Percentiles rank a stretch among this genome's conserved stretches.
These are phyloP conservation scores for Flammula alnicola DNA, from an alignment of 1,284 basidiomycete genomes.

Conservation along the genomic window DNA sequence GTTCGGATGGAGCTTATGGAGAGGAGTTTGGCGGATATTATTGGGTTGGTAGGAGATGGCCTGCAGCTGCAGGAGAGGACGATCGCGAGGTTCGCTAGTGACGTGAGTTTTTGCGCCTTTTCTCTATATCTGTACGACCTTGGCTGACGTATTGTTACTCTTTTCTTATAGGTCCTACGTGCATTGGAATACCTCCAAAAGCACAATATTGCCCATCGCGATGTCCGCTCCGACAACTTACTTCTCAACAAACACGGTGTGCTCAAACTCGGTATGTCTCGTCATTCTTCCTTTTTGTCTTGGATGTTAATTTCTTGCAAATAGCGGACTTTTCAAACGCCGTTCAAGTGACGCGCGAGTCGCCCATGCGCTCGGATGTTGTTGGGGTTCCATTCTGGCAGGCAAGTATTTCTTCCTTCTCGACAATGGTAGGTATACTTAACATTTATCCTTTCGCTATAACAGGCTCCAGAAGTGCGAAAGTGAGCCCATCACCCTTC, in stretches of 20 bases:
- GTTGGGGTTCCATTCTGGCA: slow-evolving; percentile 82
- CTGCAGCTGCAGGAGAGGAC: slow-evolving; percentile 65
- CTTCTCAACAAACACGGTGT: slow-evolving; percentile 68
- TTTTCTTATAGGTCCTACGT: slow-evolving; percentile 52
- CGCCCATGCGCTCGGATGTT: slow-evolving; percentile 54
- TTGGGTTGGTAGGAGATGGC: slow-evolving; percentile 62
- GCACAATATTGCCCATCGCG: slow-evolving; percentile 73
- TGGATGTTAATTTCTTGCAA: slow-evolving; percentile 6
- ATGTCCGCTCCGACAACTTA: slow-evolving; percentile 80
- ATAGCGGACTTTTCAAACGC: slow-evolving; percentile 80
- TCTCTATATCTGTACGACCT: too few relatives aligned
- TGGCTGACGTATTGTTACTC: too few relatives aligned
- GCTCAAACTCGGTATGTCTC: slow-evolving; percentile 69
- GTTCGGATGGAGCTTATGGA: slow-evolving; percentile 88
- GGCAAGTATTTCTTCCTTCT: too few relatives aligned
- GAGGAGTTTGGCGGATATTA: slow-evolving; percentile 77
- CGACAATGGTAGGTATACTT: too few relatives aligned
- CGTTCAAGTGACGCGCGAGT: slow-evolving; percentile 53
- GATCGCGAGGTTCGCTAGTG: slow-evolving; percentile 71
- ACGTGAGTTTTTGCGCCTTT: slow-evolving; percentile 55
- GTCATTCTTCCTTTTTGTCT: slow-evolving; percentile 4
- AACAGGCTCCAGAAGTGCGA: slow-evolving; percentile 66
- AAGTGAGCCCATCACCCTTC: slow-evolving; percentile 43
- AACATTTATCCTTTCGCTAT: slow-evolving; percentile 15
- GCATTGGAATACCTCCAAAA: slow-evolving; percentile 67